Conservation (phyloP, 306 rosid species). For the Spatholobus suberectus region DNA sequence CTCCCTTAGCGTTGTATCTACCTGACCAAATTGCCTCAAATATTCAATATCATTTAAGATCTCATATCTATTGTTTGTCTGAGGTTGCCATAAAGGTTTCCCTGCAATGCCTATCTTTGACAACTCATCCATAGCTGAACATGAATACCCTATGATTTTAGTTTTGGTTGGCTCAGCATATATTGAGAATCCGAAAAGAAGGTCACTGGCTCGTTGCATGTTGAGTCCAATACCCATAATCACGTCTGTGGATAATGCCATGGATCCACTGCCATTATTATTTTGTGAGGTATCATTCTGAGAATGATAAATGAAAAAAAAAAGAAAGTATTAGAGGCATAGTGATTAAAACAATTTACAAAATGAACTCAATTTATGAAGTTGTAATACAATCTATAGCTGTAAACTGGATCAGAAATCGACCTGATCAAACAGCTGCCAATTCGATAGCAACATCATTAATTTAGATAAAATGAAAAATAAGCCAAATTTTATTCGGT, state of each 20-base stretch:
- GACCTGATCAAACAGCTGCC: neutral
- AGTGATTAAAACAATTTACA: neutral
- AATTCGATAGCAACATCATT: neutral
- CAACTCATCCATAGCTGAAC: conserved; percentile 52
- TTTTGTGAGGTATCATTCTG: neutral
- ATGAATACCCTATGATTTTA: conserved; percentile 39
- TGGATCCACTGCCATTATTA: neutral
- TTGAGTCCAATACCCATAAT: neutral
- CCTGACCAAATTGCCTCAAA: conserved; percentile 44
- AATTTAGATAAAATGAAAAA: neutral
- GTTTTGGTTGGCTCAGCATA: conserved; percentile 21
- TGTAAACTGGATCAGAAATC: neutral
- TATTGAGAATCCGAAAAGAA: conserved; percentile 48
- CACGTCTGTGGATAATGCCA: neutral
- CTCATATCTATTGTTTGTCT: conserved; percentile 27
- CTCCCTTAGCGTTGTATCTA: conserved; percentile 42
- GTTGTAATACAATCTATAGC: neutral
- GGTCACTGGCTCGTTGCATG: conserved; percentile 52
- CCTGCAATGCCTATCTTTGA: conserved; percentile 29
- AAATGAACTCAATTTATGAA: neutral
- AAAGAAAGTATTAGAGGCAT: neutral
- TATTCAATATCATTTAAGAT: conserved; percentile 45
- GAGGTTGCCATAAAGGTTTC: conserved; percentile 52
- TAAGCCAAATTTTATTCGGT: neutral
- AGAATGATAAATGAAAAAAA: neutral